These are phyloP conservation scores for Endotrypanum monterogeii DNA, from an alignment of 208 protist species.

Conservation along the genomic window DNA sequence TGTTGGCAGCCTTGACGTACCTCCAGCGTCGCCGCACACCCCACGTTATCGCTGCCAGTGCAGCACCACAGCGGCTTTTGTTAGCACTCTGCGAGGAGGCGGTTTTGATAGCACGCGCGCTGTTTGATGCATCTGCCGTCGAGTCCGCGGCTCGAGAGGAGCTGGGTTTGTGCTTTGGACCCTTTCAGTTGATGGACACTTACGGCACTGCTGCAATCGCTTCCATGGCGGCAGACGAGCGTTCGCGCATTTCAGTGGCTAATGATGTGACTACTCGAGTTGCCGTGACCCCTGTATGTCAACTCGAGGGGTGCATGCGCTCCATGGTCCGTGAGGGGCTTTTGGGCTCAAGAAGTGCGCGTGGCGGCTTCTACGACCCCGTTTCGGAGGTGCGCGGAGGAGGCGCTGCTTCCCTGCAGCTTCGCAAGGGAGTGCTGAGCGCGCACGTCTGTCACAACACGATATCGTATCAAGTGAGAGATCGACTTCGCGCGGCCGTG, in stretches of 20 bases:
- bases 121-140: constrained; percentile 30
- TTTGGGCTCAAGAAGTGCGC: constrained; percentile 23
- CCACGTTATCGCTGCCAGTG: constrained; percentile 48
- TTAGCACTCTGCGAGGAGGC: constrained; percentile 50
- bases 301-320: constrained; percentile 21
- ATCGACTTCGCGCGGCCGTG: constrained; percentile 64
- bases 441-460: constrained; percentile 36
- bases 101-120: constrained; percentile 25
- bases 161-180: constrained; percentile 50
- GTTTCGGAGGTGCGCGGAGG: constrained; percentile 5
- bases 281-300: background rate
- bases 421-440: constrained; percentile 26
- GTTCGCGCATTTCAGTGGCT: constrained; percentile 1
- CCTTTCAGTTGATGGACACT: constrained; percentile 56
- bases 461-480: constrained; percentile 39
- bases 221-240: constrained; percentile 39
- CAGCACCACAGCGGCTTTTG: constrained; percentile 47
- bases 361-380: constrained; percentile 61
- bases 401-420: background rate
- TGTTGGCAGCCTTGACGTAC: constrained; percentile 58
- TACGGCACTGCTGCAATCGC: constrained; percentile 38
- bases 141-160: constrained; percentile 43
- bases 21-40: constrained; percentile 41
- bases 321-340: constrained; percentile 52
- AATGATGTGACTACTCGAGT: background rate